Percentiles rank a stretch among this genome's conserved stretches.
phyloP scores from a whole-genome alignment of 805 yeast species.

The Spathaspora hagerdaliae region DNA sequence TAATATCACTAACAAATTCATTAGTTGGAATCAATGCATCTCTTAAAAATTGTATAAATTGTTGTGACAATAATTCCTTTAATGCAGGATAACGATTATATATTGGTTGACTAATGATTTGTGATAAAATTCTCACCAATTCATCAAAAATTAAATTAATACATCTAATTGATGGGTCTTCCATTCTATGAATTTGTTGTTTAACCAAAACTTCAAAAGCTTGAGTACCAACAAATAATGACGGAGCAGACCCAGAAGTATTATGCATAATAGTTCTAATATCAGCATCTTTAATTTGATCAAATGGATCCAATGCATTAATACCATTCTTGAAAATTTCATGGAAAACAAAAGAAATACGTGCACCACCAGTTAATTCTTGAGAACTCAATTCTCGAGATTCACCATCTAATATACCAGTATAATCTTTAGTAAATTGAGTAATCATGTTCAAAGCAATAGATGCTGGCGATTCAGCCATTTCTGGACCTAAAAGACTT shows the following conservation, averaged over 20 bases:
- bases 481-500: conserved; percentile 76
- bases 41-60: conserved; percentile 75
- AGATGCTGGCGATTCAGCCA: conserved; percentile 84
- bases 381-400: conserved; percentile 82
- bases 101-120: conserved; percentile 75
- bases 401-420: conserved; percentile 88
- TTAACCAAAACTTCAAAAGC: conserved; percentile 95
- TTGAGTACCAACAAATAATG: conserved; percentile 93
- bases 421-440: conserved; percentile 86
- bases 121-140: conserved; percentile 83
- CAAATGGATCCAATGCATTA: conserved; percentile 90
- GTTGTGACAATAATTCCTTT: conserved; percentile 79
- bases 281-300: conserved; percentile 91
- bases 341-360: conserved; percentile 94
- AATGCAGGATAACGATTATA: conserved; percentile 87
- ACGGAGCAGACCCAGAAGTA: conserved; percentile 94
- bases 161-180: conserved; percentile 88
- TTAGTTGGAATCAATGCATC: conserved; percentile 81
- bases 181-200: conserved; percentile 90
- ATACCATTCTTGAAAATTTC: conserved; percentile 93
- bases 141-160: conserved; percentile 91
- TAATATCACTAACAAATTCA: conserved; percentile 77
- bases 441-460: conserved; percentile 89
- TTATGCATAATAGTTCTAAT: conserved; percentile 96
- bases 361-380: conserved; percentile 96